Conservation (phyloP, 805 yeast species). For the Hanseniaspora jakobsenii region DNA sequence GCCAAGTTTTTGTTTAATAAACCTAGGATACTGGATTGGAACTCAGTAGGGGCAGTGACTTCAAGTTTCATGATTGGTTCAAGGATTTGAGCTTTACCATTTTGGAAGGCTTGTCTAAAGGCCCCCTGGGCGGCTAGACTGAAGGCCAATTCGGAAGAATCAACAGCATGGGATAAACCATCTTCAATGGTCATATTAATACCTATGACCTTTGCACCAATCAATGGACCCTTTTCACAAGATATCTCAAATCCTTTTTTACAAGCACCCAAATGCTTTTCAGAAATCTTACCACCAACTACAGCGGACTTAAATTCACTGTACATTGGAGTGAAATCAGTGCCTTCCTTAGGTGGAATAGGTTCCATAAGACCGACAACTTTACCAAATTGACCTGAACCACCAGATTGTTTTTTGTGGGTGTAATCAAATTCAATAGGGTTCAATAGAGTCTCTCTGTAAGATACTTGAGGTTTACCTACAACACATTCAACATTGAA, state of each 20-base stretch:
- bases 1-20: conserved; percentile 86
- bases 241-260: conserved; percentile 91
- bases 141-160: conserved; percentile 91
- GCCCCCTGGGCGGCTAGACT: conserved; percentile 86
- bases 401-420: conserved; percentile 97
- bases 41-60: conserved; percentile 88
- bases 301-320: conserved; percentile 66
- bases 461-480: conserved; percentile 96
- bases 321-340: conserved; percentile 13
- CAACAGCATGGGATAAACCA: conserved; percentile 96
- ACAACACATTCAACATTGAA: conserved; percentile 90
- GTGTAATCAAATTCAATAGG: conserved; percentile 78
- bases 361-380: conserved; percentile 75
- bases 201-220: conserved; percentile 89
- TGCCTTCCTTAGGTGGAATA: conserved; percentile 35
- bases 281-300: conserved; percentile 95
- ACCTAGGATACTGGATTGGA: conserved; percentile 88
- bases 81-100: conserved; percentile 72
- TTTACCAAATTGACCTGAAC: conserved; percentile 98
- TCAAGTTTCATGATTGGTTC: conserved; percentile 95
- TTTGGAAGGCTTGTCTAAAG: conserved; percentile 78
- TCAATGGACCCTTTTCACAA: conserved; percentile 88
- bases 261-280: conserved; percentile 87
- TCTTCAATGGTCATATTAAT: conserved; percentile 87
- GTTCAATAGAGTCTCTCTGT: conserved; percentile 77